These are phyloP conservation scores for Didymellaceae sp. DNA, from an alignment of 2,329 filamentous ascomycete genomes.

Conservation along the genomic window DNA sequence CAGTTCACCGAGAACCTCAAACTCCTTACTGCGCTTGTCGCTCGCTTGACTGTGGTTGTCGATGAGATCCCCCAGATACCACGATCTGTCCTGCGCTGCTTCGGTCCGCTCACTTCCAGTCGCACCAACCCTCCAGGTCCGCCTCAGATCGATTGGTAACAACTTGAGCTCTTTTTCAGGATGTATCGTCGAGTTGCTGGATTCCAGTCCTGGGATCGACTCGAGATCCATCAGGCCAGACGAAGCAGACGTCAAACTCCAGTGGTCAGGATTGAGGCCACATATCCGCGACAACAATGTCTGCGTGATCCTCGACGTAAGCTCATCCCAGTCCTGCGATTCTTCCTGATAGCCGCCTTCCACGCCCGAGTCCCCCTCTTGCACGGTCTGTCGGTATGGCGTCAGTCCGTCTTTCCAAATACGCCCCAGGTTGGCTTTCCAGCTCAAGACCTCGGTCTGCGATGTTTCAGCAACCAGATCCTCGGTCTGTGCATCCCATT, in stretches of 20 bases:
- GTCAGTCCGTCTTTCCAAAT: constrained; percentile 62
- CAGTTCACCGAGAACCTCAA: constrained; percentile 61
- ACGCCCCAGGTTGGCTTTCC: constrained; percentile 62
- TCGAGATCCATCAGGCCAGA: constrained; percentile 64
- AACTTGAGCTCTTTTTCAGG: constrained; percentile 57
- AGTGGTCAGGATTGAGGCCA: constrained; percentile 55
- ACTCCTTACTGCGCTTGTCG: constrained; percentile 34
- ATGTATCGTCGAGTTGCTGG: constrained; percentile 36
- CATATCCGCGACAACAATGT: constrained; percentile 59
- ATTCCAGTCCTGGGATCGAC: constrained; percentile 63
- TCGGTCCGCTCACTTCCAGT: constrained; percentile 68
- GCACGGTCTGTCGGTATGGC: constrained; percentile 55
- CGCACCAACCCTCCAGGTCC: constrained; percentile 67
- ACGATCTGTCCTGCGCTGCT: constrained; percentile 67
- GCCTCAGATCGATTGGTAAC: constrained; percentile 65
- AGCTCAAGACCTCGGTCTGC: constrained; percentile 53
- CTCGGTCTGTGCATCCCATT: constrained; percentile 60
- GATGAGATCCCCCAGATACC: constrained; percentile 64
- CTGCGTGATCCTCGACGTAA: constrained; percentile 60
- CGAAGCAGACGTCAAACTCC: constrained; percentile 65
- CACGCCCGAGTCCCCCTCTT: constrained; percentile 32
- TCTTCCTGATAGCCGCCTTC: constrained; percentile 50
- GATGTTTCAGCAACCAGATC: constrained; percentile 53
- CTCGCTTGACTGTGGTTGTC: constrained; percentile 48
- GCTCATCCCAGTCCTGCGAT: constrained; percentile 59